A percentile compares a stretch with the other conserved stretches of the same genome.
Conservation (phyloP, 2,329 filamentous ascomycete genomes). For the Fonsecaea multimorphosa region DNA sequence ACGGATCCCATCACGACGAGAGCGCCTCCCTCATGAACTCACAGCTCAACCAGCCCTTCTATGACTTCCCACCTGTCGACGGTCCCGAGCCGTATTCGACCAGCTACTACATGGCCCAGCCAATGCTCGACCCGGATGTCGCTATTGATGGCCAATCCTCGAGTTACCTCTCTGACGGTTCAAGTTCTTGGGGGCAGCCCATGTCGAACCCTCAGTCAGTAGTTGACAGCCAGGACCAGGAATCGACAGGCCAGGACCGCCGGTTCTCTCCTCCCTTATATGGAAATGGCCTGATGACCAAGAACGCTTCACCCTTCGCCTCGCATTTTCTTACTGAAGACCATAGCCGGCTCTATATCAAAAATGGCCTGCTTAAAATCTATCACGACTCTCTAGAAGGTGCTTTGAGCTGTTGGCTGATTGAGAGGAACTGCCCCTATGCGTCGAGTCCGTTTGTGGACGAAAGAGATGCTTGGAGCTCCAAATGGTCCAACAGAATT, state of each 20-base stretch:
- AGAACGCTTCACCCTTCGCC: conserved; percentile 16
- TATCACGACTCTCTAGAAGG: conserved; percentile 34
- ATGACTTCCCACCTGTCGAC: background rate
- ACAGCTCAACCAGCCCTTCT: conserved; percentile 5
- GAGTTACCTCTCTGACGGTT: conserved; percentile 4
- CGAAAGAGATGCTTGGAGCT: conserved; percentile 19
- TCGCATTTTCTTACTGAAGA: conserved; percentile 43
- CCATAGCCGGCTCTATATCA: conserved; percentile 48
- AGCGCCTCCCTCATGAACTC: background rate
- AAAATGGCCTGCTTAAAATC: conserved; percentile 36
- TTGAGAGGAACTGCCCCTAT: conserved; percentile 43
- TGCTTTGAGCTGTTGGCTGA: conserved; percentile 34
- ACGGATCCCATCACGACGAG: background rate
- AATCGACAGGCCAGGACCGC: conserved; percentile 29
- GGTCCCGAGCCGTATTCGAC: background rate
- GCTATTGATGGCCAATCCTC: conserved; percentile 3
- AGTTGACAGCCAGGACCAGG: conserved; percentile 15
- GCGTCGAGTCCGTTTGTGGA: conserved; percentile 37
- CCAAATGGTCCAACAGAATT: conserved; percentile 26
- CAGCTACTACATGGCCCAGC: background rate
- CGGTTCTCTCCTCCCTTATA: conserved; percentile 20
- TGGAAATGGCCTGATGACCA: background rate
- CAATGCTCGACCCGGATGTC: conserved; percentile 7
- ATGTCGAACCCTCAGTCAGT: conserved; percentile 15
- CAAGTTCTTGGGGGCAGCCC: conserved; percentile 7